Conservation (phyloP, 306 rosid genomes). For the Rosa multiflora region DNA sequence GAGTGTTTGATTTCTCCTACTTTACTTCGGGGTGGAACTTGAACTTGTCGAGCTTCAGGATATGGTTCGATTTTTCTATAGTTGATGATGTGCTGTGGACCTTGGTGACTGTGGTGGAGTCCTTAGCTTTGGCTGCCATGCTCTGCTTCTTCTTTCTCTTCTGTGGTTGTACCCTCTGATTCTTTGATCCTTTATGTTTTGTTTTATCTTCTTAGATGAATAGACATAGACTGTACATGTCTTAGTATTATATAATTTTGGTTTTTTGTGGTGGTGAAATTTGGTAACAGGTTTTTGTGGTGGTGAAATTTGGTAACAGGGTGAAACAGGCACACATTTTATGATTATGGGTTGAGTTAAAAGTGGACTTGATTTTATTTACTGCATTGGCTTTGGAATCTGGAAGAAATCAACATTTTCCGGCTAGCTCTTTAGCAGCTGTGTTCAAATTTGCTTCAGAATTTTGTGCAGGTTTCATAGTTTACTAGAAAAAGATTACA, state of each 20-base stretch:
- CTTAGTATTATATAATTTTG: background rate
- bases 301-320: background rate
- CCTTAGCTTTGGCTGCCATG: slow-evolving; percentile 47
- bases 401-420: background rate
- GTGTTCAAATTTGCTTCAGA: background rate
- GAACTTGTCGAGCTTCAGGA: slow-evolving; percentile 29
- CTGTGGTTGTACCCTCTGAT: slow-evolving; percentile 59
- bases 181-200: slow-evolving; percentile 3
- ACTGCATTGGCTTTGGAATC: background rate
- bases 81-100: slow-evolving; percentile 51
- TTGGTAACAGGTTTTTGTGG: background rate
- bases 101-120: slow-evolving; percentile 37
- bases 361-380: background rate
- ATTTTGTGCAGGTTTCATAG: background rate
- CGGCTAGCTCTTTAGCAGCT: background rate
- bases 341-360: background rate
- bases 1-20: slow-evolving; percentile 27
- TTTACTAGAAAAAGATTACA: background rate
- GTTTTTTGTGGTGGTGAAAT: background rate
- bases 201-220: background rate
- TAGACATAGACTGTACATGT: background rate
- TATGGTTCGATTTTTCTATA: slow-evolving; percentile 36
- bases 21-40: slow-evolving; percentile 35
- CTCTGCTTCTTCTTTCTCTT: slow-evolving; percentile 56
- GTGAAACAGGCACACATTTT: background rate